Base-by-base conservation (phyloP, 768 basidiomycete genomes). In the Suillus ampliporus region DNA sequence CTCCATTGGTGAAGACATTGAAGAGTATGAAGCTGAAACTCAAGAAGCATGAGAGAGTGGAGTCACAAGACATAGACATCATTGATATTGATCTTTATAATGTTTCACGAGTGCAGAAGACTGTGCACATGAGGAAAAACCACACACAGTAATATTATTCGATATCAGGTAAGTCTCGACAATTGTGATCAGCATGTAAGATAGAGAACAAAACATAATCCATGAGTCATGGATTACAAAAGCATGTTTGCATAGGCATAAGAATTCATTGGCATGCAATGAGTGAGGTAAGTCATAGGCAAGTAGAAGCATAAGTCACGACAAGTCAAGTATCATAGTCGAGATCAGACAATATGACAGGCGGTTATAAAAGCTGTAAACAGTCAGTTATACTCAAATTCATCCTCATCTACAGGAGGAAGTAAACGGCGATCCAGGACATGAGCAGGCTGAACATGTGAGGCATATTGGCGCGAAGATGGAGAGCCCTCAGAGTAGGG, bases 401-500 rank as follows among this genome's bases (percentile, higher is more conserved):
- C 51, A 11, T 52, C 0, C 51, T 52, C 51, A 34, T 52, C 11
- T 52, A 52, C 51, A 52, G 31, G 51, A 13, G 51, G 2, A 52
- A 52, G 51, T 52, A 52, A 52, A 52, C 11, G 6, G 51, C 6
- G 6, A 52, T 52, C 31, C 51, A 52, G 6, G 31, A 34, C 31
- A 52, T 52, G 51, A 52, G 51, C 31, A 52, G 51, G 6, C 51
- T 13, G 51, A 34, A 52, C 1, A 52, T 3, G 31, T n/a, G 51
- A 52, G 31, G 2, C 19, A 52, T 52, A 52, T 52, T 52, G 51
- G 51, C 1, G 31, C 19, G 11, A 13, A 34, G 51, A 34, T 4
- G 19, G 51, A 52, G 51, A 52, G 51, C 51, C 51, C 11, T 52
- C 51, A 52, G 51, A 34, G 31, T 52, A 52, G 2, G 51, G 51